Base-by-base conservation (phyloP, 768 basidiomycete species). In the Pleurotus cornucopiae region DNA sequence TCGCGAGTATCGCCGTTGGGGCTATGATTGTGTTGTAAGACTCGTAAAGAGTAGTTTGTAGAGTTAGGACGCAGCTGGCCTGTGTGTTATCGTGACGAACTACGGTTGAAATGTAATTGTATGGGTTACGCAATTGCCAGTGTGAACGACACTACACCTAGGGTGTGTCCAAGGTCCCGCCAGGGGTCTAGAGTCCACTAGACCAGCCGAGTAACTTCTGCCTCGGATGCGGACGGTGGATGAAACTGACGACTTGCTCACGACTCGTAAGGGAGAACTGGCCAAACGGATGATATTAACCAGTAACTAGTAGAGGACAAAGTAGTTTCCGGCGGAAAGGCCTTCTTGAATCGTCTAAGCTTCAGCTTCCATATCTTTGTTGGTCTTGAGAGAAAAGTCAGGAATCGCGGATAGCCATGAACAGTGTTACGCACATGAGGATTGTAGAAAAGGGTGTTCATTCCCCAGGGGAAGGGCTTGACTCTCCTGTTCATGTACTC, bases 401-500 rank as follows among this genome's bases (percentile, higher is more conserved):
- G 53, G 58, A 34, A 34, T 34, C 9, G 30, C 9, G 30, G 48
- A 55, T 49, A 41, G 21, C 54, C 34, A 44, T 46, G 16, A 40
- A 18, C 43, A 21, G 7, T 16, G 3, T n/a, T 21, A 44, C 84
- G 46, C 67, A 89, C 91, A 62, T 82, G 76, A 49, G 83, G 69
- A 68, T 91, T 93, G 76, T 80, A 94, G 79, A 94, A 94, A 14
- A 94, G 78, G 12, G 81, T 79, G 81, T 94, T 94, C 63, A 62
- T 70, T 20, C 91, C 91, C 91, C 91, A 94, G 16, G 91, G 91
- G 79, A 80, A 94, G 40, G 91, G 88, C 70, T 89, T 91, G 57
- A 68, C 68, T 58, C 91, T 77, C 64, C 76, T 81, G 75, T 92
- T 91, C 70, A 94, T 64, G 75, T 86, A 90, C 43, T 89, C 82